Evolutionary conservation across 495 filamentous ascomycete genomes (phyloP).

Genomic region (Penicillium ucsense): DNA sequence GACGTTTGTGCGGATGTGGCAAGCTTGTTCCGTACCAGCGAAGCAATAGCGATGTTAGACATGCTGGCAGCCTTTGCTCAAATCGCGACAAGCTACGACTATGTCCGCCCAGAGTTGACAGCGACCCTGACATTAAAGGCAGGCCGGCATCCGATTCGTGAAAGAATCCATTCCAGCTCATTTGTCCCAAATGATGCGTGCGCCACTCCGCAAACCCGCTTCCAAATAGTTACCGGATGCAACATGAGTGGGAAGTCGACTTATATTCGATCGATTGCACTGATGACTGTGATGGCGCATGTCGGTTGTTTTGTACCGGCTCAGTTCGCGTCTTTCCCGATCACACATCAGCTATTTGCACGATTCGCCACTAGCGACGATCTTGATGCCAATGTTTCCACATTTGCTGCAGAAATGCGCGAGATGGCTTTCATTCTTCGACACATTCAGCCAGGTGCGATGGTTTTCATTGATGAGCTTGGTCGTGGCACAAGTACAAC

Average conservation of each 20-base stretch:
- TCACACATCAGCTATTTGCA: conserved; percentile 77
- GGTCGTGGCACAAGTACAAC: conserved; percentile 83
- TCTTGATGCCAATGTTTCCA: conserved; percentile 85
- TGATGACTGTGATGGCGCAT: conserved; percentile 87
- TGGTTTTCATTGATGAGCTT: conserved; percentile 88
- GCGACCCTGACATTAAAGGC: conserved; percentile 68
- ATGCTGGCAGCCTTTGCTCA: conserved; percentile 83
- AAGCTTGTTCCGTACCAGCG: conserved; percentile 65
- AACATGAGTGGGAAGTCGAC: conserved; percentile 99
- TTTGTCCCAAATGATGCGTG: conserved; percentile 89
- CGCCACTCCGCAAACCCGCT: conserved; percentile 63
- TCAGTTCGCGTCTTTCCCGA: conserved; percentile 68
- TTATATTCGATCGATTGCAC: conserved; percentile 78
- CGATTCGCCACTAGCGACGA: conserved; percentile 79
- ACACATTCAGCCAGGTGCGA: conserved; percentile 62
- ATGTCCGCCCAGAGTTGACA: conserved; percentile 67
- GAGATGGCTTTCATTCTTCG: conserved; percentile 87
- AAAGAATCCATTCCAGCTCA: conserved; percentile 54
- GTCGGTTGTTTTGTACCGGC: conserved; percentile 89
- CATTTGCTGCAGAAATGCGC: conserved; percentile 89
- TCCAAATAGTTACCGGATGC: conserved; percentile 91
- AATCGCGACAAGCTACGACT: conserved; percentile 65
- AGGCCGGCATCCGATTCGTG: conserved; percentile 76
- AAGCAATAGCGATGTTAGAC: conserved; percentile 82
- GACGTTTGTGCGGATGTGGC: conserved; percentile 58